Evolutionary conservation across 73 alveolate species (phyloP).

Genomic region (Paramecium sonneborni): DNA sequence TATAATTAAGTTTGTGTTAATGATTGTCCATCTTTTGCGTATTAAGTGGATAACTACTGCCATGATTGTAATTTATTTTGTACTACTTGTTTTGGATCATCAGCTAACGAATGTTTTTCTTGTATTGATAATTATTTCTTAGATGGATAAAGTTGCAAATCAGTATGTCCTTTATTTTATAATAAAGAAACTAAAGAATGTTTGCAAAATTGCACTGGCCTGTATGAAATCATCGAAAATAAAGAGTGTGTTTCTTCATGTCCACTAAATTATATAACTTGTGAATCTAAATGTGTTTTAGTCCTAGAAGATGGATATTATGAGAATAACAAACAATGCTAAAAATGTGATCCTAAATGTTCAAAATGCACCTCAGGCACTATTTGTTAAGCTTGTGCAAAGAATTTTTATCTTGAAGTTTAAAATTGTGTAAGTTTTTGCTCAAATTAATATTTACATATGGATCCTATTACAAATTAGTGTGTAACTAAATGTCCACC

Average conservation of each 20-base stretch:
- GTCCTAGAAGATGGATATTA: background rate
- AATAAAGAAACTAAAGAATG: background rate
- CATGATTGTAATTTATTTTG: background rate
- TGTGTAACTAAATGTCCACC: constrained; percentile 6
- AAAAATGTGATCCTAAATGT: background rate
- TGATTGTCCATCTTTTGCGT: background rate
- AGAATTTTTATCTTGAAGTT: background rate
- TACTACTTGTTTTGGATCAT: background rate
- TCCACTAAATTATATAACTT: background rate
- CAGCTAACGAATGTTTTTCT: background rate
- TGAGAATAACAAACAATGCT: background rate
- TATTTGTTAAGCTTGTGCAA: background rate
- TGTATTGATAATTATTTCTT: background rate
- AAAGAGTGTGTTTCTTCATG: background rate
- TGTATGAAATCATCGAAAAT: background rate
- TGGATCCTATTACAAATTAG: background rate
- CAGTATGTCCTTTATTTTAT: background rate
- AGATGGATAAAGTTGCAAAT: background rate
- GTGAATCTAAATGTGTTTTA: background rate
- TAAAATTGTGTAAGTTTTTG: background rate
- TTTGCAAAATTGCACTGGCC: background rate
- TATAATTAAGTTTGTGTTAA: background rate
- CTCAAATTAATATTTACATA: background rate
- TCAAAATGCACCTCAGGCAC: background rate
- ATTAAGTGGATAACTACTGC: background rate